phyloP scores from a whole-genome alignment of 257 asterid species.

The Jacaranda mimosifolia region DNA sequence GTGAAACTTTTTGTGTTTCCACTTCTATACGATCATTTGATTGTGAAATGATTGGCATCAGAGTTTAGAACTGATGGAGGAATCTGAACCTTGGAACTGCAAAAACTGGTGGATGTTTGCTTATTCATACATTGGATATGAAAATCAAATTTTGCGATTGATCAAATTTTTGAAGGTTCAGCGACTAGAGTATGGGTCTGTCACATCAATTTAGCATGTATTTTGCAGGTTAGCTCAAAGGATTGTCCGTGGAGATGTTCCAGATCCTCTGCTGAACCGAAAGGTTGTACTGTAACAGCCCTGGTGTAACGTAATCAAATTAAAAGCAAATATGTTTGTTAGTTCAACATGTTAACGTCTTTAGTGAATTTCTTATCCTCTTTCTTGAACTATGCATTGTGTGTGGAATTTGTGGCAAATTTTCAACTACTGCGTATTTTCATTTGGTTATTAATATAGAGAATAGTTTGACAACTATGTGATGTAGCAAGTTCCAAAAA shows the following conservation, averaged over 20 bases:
- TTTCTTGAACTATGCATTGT: no score
- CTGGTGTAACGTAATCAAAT: slow-evolving; percentile 6
- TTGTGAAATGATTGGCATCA: no score
- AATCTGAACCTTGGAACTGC: background rate
- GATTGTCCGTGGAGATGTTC: slow-evolving; percentile 95
- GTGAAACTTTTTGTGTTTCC: no score
- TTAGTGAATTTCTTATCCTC: slow-evolving; percentile 11
- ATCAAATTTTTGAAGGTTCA: slow-evolving; percentile 4
- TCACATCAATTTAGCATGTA: slow-evolving; percentile 14
- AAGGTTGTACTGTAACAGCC: slow-evolving; percentile 57
- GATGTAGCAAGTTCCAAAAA: no score
- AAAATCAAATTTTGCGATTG: background rate
- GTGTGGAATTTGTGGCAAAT: no score
- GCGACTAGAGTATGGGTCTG: background rate
- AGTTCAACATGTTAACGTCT: slow-evolving; percentile 18
- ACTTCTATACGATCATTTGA: no score
- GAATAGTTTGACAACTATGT: no score
- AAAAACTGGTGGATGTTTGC: background rate
- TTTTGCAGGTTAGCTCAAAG: slow-evolving; percentile 89
- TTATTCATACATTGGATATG: no score
- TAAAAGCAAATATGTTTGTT: slow-evolving; percentile 9
- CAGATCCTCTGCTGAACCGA: slow-evolving; percentile 88
- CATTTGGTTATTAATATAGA: background rate
- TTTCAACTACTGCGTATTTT: no score
- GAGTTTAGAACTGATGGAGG: no score